Evolutionary conservation across 2,329 filamentous ascomycete species (phyloP), one percentile per base, ranked within the genome.

Genomic region (Sporothrix dimorphospora): DNA sequence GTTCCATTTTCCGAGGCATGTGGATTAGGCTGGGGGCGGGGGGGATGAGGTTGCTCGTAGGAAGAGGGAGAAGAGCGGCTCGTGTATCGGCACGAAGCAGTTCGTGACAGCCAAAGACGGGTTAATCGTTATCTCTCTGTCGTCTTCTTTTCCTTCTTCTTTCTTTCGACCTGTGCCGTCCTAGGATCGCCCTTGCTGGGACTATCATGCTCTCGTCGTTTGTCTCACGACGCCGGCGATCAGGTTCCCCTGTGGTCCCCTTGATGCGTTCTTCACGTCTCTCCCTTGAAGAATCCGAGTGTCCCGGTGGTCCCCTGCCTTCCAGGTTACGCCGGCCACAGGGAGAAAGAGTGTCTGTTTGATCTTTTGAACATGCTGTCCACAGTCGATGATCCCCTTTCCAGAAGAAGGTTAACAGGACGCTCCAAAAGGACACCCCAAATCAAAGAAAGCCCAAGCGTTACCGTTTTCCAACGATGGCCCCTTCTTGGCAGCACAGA

Each of bases 231-330:
- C 21, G 40, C n/a, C 59, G 59, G 12, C 38, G 38, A 65, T 65
- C 59, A 24, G 8, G 59, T 65, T 45, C 21, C 59, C 38, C n/a
- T 40, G 34, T 38, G 59, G 38, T 63, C 14, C 34, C 27, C 14
- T 59, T 38, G 30, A 40, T 61, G 34, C 9, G 57, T 40, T 8
- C 55, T 19, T 40, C 27, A 30, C 8, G 30, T 40, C 19, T 21
- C 11, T 63, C 57, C 59, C 21, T 65, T 61, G 59, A 45, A 65
- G 59, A 65, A 65, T 65, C 59, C 59, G 59, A 65, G 38, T 21
- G 21, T 65, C 38, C 59, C 59, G 59, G 14, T 19, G 12, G n/a
- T n/a, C 16, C 59, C 34, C 38, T 63, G 38, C 38, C 34, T 40
- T 45, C 59, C 53, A 34, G 53, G 53, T 57, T 34, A 19, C 34